Conservation (phyloP, 805 yeast genomes). For the Kluyveromyces aestuarii region DNA sequence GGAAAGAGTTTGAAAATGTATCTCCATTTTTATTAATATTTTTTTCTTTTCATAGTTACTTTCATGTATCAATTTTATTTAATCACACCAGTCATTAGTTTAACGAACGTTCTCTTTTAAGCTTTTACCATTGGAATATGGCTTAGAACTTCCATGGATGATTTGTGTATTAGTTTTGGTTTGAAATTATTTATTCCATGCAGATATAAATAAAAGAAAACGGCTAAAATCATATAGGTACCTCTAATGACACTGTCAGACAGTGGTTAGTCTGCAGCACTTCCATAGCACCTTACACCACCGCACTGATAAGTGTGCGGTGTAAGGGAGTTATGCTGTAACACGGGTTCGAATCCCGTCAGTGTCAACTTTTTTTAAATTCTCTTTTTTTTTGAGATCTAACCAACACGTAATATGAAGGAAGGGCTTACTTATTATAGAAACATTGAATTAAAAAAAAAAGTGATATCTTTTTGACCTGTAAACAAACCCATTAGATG, state of each 20-base stretch:
- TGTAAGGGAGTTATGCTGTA: neutral
- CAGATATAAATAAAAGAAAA: no score
- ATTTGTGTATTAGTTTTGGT: no score
- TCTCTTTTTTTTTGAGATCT: neutral
- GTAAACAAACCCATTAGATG: neutral
- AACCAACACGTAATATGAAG: neutral
- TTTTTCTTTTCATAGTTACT: neutral
- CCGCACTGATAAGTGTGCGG: neutral
- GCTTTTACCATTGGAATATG: neutral
- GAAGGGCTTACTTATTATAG: no score
- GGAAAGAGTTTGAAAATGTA: neutral
- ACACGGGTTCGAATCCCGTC: conserved; percentile 6
- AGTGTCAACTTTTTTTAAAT: neutral
- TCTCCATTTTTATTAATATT: neutral
- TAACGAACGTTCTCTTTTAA: neutral
- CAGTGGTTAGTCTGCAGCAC: conserved; percentile 3
- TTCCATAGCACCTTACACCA: conserved; percentile 1
- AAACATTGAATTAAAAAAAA: neutral
- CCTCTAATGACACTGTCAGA: neutral
- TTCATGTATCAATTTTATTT: neutral
- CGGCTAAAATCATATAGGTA: neutral
- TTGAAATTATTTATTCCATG: no score
- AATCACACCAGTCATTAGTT: neutral
- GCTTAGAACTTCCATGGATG: neutral
- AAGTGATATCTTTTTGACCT: neutral